Evolutionary conservation across 75 land plant genomes (phyloP).

Genomic region (Sequoia sempervirens): DNA sequence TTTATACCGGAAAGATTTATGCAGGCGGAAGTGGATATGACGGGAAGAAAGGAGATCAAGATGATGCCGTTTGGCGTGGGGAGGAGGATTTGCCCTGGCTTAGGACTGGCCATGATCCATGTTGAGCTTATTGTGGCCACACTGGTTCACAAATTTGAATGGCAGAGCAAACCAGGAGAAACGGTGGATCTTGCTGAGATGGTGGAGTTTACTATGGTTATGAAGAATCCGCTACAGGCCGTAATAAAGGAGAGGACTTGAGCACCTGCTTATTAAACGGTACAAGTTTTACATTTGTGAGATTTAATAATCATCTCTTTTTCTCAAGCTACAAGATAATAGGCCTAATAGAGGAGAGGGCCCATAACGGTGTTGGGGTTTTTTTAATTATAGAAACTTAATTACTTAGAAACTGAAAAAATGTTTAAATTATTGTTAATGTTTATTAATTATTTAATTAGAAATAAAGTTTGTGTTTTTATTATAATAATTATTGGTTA

Average conservation of each 20-base stretch:
- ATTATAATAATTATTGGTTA: no score
- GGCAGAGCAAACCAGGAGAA: slow-evolving; percentile 14
- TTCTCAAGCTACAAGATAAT: no score
- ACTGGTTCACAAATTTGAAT: slow-evolving; percentile 24
- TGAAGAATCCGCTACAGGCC: slow-evolving; percentile 12
- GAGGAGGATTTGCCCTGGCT: slow-evolving; percentile 28
- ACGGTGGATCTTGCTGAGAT: slow-evolving; percentile 17
- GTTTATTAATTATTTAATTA: no score
- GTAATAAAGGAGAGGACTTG: slow-evolving; percentile 9
- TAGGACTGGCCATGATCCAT: slow-evolving; percentile 27
- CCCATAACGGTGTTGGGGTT: no score
- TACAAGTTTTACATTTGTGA: no score
- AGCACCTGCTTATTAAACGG: background rate
- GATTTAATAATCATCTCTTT: no score
- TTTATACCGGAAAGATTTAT: slow-evolving; percentile 37
- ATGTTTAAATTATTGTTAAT: no score
- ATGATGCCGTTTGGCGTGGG: slow-evolving; percentile 39
- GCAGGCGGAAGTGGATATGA: slow-evolving; percentile 27
- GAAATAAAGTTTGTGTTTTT: no score
- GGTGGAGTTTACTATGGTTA: slow-evolving; percentile 10
- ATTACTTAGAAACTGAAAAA: no score
- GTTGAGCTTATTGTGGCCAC: slow-evolving; percentile 26
- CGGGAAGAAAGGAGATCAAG: slow-evolving; percentile 27
- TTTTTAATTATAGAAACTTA: no score
- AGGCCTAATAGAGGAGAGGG: no score